A percentile compares a stretch with the other conserved stretches of the same genome.
Evolutionary conservation across 192 early-diverging fungal species (phyloP).

Genomic region (Coemansia sp.): DNA sequence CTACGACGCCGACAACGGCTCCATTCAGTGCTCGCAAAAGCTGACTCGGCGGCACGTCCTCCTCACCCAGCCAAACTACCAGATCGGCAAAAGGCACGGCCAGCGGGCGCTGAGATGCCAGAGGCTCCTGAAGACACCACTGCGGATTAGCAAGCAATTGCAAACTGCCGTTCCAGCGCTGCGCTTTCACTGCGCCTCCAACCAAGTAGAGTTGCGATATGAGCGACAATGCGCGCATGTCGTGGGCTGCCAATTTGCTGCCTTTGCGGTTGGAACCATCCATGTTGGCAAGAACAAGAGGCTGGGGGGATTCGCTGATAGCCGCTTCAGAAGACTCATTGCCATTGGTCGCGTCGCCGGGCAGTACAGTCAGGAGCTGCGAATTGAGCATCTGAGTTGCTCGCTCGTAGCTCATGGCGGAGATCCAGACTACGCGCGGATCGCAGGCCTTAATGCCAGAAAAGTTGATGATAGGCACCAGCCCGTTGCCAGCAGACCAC

Average conservation of each 20-base stretch:
- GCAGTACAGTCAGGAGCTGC: not conserved
- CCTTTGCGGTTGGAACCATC: conserved; percentile 32
- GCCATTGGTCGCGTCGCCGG: not conserved
- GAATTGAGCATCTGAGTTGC: conserved; percentile 12
- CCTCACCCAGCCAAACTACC: conserved; percentile 68
- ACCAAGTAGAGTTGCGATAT: conserved; percentile 71
- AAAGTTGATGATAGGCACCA: conserved; percentile 51
- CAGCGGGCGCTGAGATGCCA: conserved; percentile 63
- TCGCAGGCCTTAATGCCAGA: conserved; percentile 30
- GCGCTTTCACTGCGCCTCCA: not conserved
- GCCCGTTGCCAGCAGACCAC: conserved; percentile 12
- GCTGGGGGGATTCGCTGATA: not conserved
- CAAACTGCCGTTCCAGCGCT: conserved; percentile 3
- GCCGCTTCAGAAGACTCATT: not conserved
- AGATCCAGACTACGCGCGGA: conserved; percentile 33
- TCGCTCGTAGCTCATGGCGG: conserved; percentile 36
- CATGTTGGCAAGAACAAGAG: not conserved
- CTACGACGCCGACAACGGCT: conserved; percentile 77
- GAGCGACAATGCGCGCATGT: conserved; percentile 68
- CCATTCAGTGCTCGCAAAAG: conserved; percentile 85
- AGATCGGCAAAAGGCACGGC: conserved; percentile 66
- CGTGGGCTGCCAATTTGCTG: conserved; percentile 60
- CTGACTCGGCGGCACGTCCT: conserved; percentile 81
- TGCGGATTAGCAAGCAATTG: conserved; percentile 1
- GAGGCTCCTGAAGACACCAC: conserved; percentile 63